These are phyloP conservation scores for Arthrobotrys sphaeroides DNA, from an alignment of 2,329 filamentous ascomycete genomes.

Conservation along the genomic window DNA sequence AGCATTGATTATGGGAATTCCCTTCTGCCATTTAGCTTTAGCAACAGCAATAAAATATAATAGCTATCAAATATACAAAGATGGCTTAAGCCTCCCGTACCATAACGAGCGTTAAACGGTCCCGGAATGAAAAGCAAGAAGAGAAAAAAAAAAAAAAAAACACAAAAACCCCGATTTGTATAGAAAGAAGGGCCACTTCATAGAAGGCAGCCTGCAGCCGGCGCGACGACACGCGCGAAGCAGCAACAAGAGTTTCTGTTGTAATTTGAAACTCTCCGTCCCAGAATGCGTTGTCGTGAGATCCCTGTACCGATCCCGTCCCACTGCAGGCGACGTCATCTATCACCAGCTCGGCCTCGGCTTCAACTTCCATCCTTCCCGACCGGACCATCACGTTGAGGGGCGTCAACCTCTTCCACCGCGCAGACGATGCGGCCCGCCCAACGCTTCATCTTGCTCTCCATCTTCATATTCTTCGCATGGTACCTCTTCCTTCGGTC, in stretches of 20 bases:
- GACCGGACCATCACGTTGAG: not conserved
- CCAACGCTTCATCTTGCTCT: conserved; percentile 42
- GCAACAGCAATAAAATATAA: too few relatives aligned
- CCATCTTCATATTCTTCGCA: conserved; percentile 25
- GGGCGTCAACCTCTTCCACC: not conserved
- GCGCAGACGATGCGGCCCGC: conserved; percentile 44
- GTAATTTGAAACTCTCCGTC: not conserved
- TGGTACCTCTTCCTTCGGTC: conserved; percentile 51
- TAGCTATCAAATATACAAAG: too few relatives aligned
- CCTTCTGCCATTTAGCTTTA: too few relatives aligned
- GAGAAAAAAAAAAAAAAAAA: too few relatives aligned
- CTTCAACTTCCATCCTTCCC: not conserved
- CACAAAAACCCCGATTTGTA: too few relatives aligned
- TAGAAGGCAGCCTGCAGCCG: too few relatives aligned
- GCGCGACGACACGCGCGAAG: too few relatives aligned
- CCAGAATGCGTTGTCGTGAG: not conserved
- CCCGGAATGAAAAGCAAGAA: too few relatives aligned
- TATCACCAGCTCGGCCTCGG: not conserved
- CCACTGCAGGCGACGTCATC: conserved; percentile 6
- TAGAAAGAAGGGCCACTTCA: too few relatives aligned
- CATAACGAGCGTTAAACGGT: too few relatives aligned
- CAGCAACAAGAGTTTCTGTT: conserved; percentile 5
- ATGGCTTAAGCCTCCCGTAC: too few relatives aligned
- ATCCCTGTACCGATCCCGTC: not conserved
- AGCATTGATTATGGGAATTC: too few relatives aligned